phyloP scores from a whole-genome alignment of 2,329 filamentous ascomycete species.

The Xylaria sp. region DNA sequence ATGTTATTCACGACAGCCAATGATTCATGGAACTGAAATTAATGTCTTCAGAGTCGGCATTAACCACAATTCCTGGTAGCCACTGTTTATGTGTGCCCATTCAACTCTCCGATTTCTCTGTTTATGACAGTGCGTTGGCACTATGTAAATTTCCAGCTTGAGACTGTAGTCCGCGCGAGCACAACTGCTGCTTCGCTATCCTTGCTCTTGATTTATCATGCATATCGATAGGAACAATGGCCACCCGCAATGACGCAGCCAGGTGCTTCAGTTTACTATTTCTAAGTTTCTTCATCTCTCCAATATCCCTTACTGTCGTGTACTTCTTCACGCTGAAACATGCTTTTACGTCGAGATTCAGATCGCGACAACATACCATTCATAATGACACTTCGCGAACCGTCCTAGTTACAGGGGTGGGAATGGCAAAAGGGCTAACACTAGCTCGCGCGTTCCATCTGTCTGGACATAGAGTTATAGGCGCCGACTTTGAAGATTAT shows the following conservation, averaged over 20 bases:
- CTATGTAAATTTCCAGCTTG: not conserved
- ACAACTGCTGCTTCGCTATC: not conserved
- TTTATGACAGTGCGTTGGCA: not conserved
- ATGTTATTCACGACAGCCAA: not conserved
- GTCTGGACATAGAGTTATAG: conserved; percentile 75
- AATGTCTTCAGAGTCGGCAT: not conserved
- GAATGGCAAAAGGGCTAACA: conserved; percentile 75
- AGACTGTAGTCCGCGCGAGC: not conserved
- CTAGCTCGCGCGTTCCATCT: conserved; percentile 73
- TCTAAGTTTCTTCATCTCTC: conserved; percentile 38
- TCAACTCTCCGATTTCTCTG: not conserved
- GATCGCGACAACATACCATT: not conserved
- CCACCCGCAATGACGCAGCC: not conserved
- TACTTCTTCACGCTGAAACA: conserved; percentile 13
- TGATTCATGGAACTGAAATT: conserved; percentile 8
- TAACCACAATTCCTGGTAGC: not conserved
- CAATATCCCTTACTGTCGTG: conserved; percentile 32
- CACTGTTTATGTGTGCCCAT: not conserved
- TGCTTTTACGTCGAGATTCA: not conserved
- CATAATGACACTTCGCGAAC: conserved; percentile 50
- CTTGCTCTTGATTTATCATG: not conserved
- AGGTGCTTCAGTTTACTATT: conserved; percentile 38
- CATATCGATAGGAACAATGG: not conserved
- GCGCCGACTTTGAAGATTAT: conserved; percentile 69
- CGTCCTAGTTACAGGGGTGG: conserved; percentile 76